phyloP scores from a whole-genome alignment of 306 rosid species.

The Ammopiptanthus mongolicus region DNA sequence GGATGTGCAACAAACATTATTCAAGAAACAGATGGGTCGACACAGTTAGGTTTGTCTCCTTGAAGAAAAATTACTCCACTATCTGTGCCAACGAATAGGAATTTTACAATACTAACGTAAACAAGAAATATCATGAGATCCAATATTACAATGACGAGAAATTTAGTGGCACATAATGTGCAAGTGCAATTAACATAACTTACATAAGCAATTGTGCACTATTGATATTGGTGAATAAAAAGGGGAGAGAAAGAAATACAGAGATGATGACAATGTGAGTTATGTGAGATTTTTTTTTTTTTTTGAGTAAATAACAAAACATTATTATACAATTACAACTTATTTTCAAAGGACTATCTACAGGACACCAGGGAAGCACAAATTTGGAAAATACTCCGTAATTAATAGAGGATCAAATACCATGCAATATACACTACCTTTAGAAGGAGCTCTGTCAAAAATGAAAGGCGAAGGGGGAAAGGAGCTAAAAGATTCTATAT shows the following conservation, averaged over 20 bases:
- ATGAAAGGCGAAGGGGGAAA: neutral
- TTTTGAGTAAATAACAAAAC: neutral
- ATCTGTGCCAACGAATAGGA: neutral
- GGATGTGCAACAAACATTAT: neutral
- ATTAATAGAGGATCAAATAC: constrained; percentile 22
- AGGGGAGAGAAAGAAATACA: neutral
- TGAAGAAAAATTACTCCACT: neutral
- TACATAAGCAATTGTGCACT: neutral
- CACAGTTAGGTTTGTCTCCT: neutral
- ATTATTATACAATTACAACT: constrained; percentile 41
- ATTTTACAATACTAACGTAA: neutral
- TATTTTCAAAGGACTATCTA: constrained; percentile 35
- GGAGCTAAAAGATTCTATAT: constrained; percentile 16
- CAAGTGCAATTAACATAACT: neutral
- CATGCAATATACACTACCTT: constrained; percentile 43
- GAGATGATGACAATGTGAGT: neutral
- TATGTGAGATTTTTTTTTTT: neutral
- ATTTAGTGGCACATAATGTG: neutral
- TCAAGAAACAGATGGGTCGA: neutral
- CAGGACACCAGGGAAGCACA: constrained; percentile 35
- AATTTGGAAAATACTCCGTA: constrained; percentile 26
- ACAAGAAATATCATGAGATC: constrained; percentile 14
- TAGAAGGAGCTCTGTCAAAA: constrained; percentile 27
- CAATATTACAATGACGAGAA: constrained; percentile 17
- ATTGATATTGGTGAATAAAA: neutral